These are phyloP conservation scores for Evernia prunastri DNA, from an alignment of 495 filamentous ascomycete genomes.

Conservation along the genomic window DNA sequence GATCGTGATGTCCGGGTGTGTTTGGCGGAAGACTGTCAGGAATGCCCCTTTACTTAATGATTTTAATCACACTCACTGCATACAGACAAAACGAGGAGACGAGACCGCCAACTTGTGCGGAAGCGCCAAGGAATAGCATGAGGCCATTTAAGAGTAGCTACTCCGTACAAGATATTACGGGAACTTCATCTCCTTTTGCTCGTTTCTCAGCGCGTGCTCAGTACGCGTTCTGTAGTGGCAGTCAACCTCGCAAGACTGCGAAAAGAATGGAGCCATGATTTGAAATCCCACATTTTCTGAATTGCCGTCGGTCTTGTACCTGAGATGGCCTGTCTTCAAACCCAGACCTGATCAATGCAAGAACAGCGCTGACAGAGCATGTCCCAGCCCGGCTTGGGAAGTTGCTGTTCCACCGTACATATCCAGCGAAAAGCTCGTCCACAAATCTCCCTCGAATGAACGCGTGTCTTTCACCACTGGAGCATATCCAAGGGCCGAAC, in stretches of 20 bases:
- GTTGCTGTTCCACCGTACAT: background rate
- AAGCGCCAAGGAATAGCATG: constrained; percentile 14
- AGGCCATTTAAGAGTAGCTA: background rate
- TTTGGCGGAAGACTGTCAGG: constrained; percentile 10
- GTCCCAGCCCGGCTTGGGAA: background rate
- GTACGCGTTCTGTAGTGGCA: background rate
- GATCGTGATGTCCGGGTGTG: background rate
- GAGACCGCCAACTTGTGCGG: constrained; percentile 13
- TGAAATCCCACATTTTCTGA: background rate
- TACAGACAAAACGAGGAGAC: background rate
- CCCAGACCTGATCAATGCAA: too few species aligned
- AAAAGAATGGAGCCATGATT: background rate
- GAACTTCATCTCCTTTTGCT: background rate
- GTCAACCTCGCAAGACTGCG: background rate
- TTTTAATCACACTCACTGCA: background rate
- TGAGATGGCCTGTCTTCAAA: too few species aligned
- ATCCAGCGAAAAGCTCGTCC: background rate
- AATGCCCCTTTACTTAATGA: constrained; percentile 11
- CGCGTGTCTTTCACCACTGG: too few species aligned
- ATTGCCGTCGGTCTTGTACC: background rate
- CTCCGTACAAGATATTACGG: background rate
- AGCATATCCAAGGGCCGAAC: too few species aligned
- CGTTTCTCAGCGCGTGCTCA: background rate
- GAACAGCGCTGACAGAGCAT: background rate
- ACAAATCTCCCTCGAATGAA: too few species aligned